phyloP scores from a whole-genome alignment of 2,329 filamentous ascomycete genomes.

The Epichloe brachyelytri region DNA sequence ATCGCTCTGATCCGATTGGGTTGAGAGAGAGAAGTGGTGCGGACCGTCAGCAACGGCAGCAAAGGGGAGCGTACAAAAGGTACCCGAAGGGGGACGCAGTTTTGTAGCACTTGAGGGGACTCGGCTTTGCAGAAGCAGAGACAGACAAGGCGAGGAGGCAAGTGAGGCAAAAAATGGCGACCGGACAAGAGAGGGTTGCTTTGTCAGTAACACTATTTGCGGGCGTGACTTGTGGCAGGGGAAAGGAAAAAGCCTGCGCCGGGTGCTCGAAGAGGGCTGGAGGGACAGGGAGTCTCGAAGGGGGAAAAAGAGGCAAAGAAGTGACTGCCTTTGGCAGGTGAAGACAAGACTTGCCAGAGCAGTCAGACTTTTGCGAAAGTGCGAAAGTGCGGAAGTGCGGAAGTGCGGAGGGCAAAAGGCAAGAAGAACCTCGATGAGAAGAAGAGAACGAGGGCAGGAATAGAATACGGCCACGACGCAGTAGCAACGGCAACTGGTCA shows the following conservation, averaged over 20 bases:
- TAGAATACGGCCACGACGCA: not conserved
- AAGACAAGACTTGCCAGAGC: not conserved
- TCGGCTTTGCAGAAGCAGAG: not conserved
- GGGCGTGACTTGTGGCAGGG: not conserved
- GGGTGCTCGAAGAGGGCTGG: conserved; percentile 1
- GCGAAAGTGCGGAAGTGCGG: not conserved
- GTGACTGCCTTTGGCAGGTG: not conserved
- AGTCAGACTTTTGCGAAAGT: not conserved
- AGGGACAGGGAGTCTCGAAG: not conserved
- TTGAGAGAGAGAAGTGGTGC: not conserved
- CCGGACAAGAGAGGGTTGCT: not conserved
- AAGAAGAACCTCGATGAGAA: not conserved
- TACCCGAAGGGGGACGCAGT: not conserved
- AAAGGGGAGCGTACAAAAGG: not conserved
- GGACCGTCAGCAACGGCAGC: not conserved
- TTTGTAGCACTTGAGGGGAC: not conserved
- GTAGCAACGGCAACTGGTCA: not conserved
- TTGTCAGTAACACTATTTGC: conserved; percentile 5
- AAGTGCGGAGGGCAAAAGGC: not conserved
- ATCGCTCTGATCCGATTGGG: conserved; percentile 3
- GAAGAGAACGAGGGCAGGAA: not conserved
- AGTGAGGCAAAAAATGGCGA: conserved; percentile 2
- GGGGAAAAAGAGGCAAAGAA: not conserved
- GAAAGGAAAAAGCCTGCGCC: not conserved
- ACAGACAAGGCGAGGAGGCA: conserved; percentile 1